Evolutionary conservation across 1,284 basidiomycete genomes (phyloP).

Genomic region (Calocybe gambosa): DNA sequence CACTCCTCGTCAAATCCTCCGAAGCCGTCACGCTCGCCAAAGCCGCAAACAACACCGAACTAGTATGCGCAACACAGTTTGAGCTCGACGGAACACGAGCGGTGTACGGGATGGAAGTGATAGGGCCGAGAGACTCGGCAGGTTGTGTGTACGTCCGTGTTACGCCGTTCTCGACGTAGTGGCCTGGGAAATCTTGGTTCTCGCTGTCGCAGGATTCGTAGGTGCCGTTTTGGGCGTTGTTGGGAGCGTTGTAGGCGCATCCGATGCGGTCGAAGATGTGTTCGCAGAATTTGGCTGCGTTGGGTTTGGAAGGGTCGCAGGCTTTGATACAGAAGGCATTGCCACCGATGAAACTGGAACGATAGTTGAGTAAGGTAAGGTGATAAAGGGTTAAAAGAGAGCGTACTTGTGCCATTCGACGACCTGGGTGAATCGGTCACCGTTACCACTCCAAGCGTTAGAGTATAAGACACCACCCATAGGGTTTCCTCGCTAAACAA

Average conservation of each 20-base stretch:
- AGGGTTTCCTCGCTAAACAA: conserved; percentile 63
- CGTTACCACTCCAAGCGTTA: conserved; percentile 43
- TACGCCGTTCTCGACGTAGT: conserved; percentile 40
- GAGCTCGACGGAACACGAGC: conserved; percentile 52
- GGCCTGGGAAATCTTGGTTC: conserved; percentile 39
- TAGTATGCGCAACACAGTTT: conserved; percentile 53
- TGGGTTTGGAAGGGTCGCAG: conserved; percentile 53
- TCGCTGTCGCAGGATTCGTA: conserved; percentile 63
- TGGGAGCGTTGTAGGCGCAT: conserved; percentile 64
- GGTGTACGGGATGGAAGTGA: conserved; percentile 55
- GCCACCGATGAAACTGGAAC: conserved; percentile 57
- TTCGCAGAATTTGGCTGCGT: conserved; percentile 49
- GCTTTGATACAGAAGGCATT: conserved; percentile 46
- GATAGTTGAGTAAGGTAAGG: not conserved
- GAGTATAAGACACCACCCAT: conserved; percentile 60
- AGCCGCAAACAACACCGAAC: conserved; percentile 45
- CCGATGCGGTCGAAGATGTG: conserved; percentile 66
- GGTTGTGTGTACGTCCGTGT: conserved; percentile 51
- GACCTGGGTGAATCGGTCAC: conserved; percentile 24
- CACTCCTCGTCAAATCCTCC: conserved; percentile 12
- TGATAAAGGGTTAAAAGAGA: conserved; percentile 25
- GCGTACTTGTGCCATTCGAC: conserved; percentile 21
- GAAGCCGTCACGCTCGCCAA: conserved; percentile 24
- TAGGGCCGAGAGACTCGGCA: conserved; percentile 49
- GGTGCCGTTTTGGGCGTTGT: conserved; percentile 45